Base-by-base conservation (phyloP, 805 yeast genomes). In the Saturnispora galanensis region DNA sequence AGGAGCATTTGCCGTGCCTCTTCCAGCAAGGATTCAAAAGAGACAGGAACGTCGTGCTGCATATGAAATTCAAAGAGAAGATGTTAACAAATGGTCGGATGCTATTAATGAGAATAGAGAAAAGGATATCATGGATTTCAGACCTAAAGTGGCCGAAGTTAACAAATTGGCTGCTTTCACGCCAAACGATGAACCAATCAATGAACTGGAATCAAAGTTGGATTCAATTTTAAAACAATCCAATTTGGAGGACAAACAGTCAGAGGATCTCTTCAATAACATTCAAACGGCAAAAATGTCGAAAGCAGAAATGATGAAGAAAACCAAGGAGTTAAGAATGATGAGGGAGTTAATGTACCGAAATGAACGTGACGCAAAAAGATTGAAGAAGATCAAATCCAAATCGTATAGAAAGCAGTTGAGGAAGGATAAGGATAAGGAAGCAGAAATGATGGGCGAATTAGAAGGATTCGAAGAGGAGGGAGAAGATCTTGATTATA, bases 281-380 rank as follows among this genome's bases (percentile, higher is more conserved):
- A 73, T 87, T 31, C 89, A 85, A 7, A 77, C 84, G 2, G 88
- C 95, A 1, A 81, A 82, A 56, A 65, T 90, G 62, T 73, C 93
- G 0, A 75, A 81, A 26, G 94, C 84, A 49, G 97, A 93, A 41
- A 65, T 90, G 67, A 66, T 69, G 45, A 77, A 79, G 59, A 73
- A 94, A 48, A 81, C 93, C 7, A 76, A 77, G 47, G 96, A 90
- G 64, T 71, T 90, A 53, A 76, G 97, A 53, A 65, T 84, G 57
- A 87, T 88, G 96, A 76, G 98, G 51, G 98, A 93, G 59, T 74
- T 90, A 50, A 86, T 90, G 96, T 93, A 88, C 68, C 74, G 97
- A 56, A 97, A 90, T 56, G 97, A 90, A 67, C 76, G 81, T 58
- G 81, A 85, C 57, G 89, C 97, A 9, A 88, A 77, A 63, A 76